Evolutionary conservation across 257 asterid genomes (phyloP).

Genomic region (Solanum corneliomulleri): DNA sequence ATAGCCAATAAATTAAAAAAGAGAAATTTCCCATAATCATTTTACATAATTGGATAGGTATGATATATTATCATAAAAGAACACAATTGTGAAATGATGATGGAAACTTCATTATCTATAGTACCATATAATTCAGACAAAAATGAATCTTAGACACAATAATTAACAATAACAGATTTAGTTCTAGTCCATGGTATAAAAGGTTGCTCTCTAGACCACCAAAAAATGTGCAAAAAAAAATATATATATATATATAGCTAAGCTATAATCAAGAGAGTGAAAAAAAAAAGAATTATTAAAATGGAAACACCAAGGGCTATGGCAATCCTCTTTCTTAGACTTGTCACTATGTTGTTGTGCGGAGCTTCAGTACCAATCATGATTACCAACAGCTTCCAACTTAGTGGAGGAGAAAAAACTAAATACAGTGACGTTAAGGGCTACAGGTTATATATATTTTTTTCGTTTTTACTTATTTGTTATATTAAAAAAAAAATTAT

Average conservation of each 20-base stretch:
- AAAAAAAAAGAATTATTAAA: background rate
- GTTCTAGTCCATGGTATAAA: background rate
- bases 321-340: slow-evolving; percentile 20
- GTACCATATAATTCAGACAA: background rate
- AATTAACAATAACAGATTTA: background rate
- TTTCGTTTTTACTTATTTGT: background rate
- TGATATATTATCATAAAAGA: background rate
- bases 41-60: background rate
- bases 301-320: background rate
- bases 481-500: background rate
- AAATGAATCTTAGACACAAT: background rate
- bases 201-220: background rate
- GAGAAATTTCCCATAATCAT: background rate
- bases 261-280: background rate
- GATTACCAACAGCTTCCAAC: slow-evolving; percentile 23
- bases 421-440: slow-evolving; percentile 28
- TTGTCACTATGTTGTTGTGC: slow-evolving; percentile 23
- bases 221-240: background rate
- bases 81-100: background rate
- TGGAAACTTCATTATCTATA: background rate
- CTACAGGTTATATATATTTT: slow-evolving; percentile 20
- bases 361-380: slow-evolving; percentile 35
- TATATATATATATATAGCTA: background rate
- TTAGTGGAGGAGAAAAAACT: slow-evolving; percentile 16
- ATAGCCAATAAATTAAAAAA: background rate